Conservation (phyloP, 768 basidiomycete genomes). For the Boletus insuetus region DNA sequence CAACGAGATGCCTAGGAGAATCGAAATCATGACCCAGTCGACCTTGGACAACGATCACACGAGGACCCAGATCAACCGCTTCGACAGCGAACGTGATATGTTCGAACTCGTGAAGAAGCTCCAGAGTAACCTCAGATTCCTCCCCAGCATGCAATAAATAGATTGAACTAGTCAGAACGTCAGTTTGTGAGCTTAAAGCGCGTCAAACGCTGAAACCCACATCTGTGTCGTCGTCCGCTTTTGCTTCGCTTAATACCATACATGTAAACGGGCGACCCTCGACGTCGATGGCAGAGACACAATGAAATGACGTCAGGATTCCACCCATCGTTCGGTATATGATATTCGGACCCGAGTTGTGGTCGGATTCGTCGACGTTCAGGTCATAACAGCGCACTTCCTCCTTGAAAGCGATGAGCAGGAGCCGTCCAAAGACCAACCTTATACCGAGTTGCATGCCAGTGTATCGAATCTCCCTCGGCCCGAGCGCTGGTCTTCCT, state of each 20-base stretch:
- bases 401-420: slow-evolving; percentile 13
- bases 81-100: no score
- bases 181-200: background rate
- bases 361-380: background rate
- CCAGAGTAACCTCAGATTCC: slow-evolving; percentile 1
- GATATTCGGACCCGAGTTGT: slow-evolving; percentile 1
- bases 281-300: slow-evolving; percentile 10
- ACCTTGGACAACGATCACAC: slow-evolving; percentile 9
- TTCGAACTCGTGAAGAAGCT: slow-evolving; percentile 2
- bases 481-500: background rate
- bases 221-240: background rate
- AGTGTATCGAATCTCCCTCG: slow-evolving; percentile 7
- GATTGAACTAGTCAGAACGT: slow-evolving; percentile 4
- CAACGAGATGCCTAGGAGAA: background rate
- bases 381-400: slow-evolving; percentile 16
- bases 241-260: slow-evolving; percentile 2
- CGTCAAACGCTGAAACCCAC: background rate
- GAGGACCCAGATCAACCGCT: slow-evolving; percentile 1
- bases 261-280: slow-evolving; percentile 16
- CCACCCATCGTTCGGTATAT: slow-evolving; percentile 3
- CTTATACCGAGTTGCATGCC: background rate
- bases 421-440: slow-evolving; percentile 15
- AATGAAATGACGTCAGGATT: slow-evolving; percentile 2
- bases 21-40: background rate
- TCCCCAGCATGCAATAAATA: slow-evolving; percentile 1